A percentile compares a stretch with the other conserved stretches of the same genome.
These are phyloP conservation scores for Yamadazyma oceani DNA, from an alignment of 1,139 yeast genomes.

Conservation along the genomic window DNA sequence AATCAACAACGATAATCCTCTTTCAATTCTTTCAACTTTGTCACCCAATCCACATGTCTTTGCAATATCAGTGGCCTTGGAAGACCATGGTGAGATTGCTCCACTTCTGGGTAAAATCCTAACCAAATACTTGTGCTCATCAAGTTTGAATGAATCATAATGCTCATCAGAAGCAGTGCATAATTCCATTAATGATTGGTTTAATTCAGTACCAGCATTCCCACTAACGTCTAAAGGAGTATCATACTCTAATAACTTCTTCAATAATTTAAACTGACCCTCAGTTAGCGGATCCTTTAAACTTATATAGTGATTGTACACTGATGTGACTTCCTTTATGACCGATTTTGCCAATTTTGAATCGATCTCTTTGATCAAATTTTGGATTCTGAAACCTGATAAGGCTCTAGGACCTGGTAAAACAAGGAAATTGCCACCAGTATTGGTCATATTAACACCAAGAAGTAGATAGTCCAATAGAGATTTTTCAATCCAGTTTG, in stretches of 20 bases:
- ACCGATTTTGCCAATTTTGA: conserved; percentile 57
- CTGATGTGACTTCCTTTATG: conserved; percentile 68
- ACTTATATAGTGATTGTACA: conserved; percentile 81
- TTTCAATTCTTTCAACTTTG: conserved; percentile 79
- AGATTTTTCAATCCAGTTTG: neutral
- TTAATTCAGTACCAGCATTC: conserved; percentile 44
- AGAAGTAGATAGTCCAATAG: neutral
- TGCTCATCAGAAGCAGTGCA: conserved; percentile 9
- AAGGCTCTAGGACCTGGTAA: conserved; percentile 91
- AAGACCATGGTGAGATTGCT: conserved; percentile 98
- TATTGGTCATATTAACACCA: conserved; percentile 9
- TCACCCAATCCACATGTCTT: conserved; percentile 80
- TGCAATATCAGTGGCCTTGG: conserved; percentile 95
- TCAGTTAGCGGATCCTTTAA: conserved; percentile 39
- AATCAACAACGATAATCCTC: conserved; percentile 78
- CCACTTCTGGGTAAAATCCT: conserved; percentile 91
- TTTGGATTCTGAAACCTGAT: conserved; percentile 80
- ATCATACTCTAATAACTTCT: conserved; percentile 75
- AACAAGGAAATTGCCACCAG: conserved; percentile 40
- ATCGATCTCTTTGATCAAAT: conserved; percentile 71
- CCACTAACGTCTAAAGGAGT: conserved; percentile 56
- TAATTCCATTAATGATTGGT: conserved; percentile 13
- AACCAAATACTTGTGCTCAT: conserved; percentile 57
- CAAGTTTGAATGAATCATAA: conserved; percentile 25
- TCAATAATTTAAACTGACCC: conserved; percentile 49